phyloP scores from a whole-genome alignment of 2,329 filamentous ascomycete species.

The Geosmithia putterillii region DNA sequence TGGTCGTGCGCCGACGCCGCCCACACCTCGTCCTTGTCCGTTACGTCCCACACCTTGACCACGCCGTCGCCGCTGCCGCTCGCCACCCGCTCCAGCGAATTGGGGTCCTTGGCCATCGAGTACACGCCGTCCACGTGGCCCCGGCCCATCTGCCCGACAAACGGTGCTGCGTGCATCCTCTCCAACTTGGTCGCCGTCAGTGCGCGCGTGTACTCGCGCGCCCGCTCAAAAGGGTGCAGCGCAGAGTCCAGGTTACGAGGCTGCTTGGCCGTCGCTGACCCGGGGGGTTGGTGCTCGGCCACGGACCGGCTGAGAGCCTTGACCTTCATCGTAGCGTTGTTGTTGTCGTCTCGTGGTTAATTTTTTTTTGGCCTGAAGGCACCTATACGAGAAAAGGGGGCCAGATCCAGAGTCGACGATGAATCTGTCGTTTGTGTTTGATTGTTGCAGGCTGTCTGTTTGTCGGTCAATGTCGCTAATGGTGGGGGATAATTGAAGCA shows the following conservation, averaged over 20 bases:
- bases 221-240: conserved; percentile 82
- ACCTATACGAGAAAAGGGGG: too few relatives aligned
- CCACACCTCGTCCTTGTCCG: conserved; percentile 58
- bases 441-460: too few relatives aligned
- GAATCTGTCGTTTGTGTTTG: too few relatives aligned
- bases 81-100: conserved; percentile 60
- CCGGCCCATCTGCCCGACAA: conserved; percentile 73
- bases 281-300: conserved; percentile 52
- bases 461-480: too few relatives aligned
- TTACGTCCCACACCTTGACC: conserved; percentile 82
- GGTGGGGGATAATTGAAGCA: not conserved
- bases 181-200: conserved; percentile 80
- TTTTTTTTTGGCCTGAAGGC: too few relatives aligned
- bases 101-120: conserved; percentile 67
- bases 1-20: conserved; percentile 79
- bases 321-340: conserved; percentile 34
- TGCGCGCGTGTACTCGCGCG: conserved; percentile 54
- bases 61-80: conserved; percentile 86
- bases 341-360: not conserved
- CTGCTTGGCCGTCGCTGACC: conserved; percentile 51
- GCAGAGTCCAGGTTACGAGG: conserved; percentile 70
- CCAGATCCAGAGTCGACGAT: too few relatives aligned
- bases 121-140: conserved; percentile 87
- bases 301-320: conserved; percentile 56
- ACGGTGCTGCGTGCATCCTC: conserved; percentile 69